Evolutionary conservation across 1,139 yeast species (phyloP).

Genomic region (Oligophagozyma castellii): DNA sequence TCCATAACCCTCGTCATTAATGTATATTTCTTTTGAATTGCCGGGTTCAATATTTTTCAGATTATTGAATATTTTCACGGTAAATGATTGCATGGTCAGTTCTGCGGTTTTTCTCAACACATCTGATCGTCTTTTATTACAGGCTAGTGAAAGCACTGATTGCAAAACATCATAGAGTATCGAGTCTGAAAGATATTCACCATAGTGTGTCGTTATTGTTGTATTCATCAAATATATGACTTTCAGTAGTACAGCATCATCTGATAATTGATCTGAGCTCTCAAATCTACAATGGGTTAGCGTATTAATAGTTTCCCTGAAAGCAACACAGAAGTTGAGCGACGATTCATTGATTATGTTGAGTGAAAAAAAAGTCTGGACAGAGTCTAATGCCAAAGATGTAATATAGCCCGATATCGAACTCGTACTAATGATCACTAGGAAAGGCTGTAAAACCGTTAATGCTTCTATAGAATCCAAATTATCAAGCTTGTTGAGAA

Average conservation of each 20-base stretch:
- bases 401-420: constrained; percentile 81
- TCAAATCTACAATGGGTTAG: constrained; percentile 92
- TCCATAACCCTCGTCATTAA: constrained; percentile 22
- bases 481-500: constrained; percentile 41
- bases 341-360: constrained; percentile 35
- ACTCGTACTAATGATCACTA: constrained; percentile 69
- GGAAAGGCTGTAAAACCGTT: constrained; percentile 70
- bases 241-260: constrained; percentile 79
- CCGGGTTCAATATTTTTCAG: constrained; percentile 24
- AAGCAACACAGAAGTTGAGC: constrained; percentile 34
- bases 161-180: constrained; percentile 81
- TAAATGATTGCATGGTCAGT: constrained; percentile 60
- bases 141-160: constrained; percentile 82
- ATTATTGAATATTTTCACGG: constrained; percentile 53
- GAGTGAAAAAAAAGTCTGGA: constrained; percentile 55
- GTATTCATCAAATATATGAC: constrained; percentile 65
- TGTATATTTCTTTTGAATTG: constrained; percentile 4
- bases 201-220: constrained; percentile 51
- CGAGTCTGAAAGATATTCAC: constrained; percentile 59
- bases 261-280: constrained; percentile 86
- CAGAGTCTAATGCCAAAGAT: constrained; percentile 61
- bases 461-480: constrained; percentile 49
- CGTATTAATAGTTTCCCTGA: constrained; percentile 46
- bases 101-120: constrained; percentile 84
- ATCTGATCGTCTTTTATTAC: constrained; percentile 85